Conservation (phyloP, 2,329 filamentous ascomycete species). For the Akanthomyces lecanii region DNA sequence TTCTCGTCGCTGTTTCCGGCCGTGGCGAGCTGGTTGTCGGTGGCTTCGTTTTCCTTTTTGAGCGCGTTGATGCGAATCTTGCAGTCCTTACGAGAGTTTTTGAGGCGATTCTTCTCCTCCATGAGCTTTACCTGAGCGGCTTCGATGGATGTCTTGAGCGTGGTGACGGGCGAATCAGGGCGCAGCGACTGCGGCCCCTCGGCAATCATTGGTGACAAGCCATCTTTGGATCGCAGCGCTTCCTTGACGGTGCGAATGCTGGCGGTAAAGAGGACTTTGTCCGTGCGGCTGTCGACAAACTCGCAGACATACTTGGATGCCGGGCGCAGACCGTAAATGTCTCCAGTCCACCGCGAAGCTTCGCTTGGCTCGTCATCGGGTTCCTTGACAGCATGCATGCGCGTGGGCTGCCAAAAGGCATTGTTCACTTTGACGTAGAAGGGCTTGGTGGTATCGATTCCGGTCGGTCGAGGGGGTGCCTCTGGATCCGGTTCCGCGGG, state of each 20-base stretch:
- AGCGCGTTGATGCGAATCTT: constrained; percentile 63
- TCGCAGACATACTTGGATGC: constrained; percentile 75
- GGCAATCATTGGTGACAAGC: constrained; percentile 29
- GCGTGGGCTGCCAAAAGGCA: constrained; percentile 72
- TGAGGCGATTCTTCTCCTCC: constrained; percentile 65
- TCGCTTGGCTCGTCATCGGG: constrained; percentile 29
- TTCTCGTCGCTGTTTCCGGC: constrained; percentile 72
- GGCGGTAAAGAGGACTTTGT: constrained; percentile 64
- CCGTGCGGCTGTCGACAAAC: constrained; percentile 65
- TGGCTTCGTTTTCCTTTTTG: constrained; percentile 69
- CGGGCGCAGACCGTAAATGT: constrained; percentile 65
- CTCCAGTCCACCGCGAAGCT: constrained; percentile 63
- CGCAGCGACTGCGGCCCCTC: constrained; percentile 58
- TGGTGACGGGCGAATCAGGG: constrained; percentile 72
- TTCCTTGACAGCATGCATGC: constrained; percentile 54
- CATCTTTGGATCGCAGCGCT: constrained; percentile 31
- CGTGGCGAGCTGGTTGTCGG: constrained; percentile 62
- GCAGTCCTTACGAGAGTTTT: constrained; percentile 69
- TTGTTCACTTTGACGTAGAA: constrained; percentile 78
- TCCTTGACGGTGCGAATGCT: constrained; percentile 64
- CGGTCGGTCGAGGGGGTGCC: constrained; percentile 34
- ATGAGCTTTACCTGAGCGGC: constrained; percentile 66
- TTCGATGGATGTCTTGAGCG: constrained; percentile 70
- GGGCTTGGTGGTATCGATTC: constrained; percentile 65
- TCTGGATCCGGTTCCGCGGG: neutral